Conservation (phyloP, 2,329 filamentous ascomycete genomes). For the Aureobasidium mangrovei region DNA sequence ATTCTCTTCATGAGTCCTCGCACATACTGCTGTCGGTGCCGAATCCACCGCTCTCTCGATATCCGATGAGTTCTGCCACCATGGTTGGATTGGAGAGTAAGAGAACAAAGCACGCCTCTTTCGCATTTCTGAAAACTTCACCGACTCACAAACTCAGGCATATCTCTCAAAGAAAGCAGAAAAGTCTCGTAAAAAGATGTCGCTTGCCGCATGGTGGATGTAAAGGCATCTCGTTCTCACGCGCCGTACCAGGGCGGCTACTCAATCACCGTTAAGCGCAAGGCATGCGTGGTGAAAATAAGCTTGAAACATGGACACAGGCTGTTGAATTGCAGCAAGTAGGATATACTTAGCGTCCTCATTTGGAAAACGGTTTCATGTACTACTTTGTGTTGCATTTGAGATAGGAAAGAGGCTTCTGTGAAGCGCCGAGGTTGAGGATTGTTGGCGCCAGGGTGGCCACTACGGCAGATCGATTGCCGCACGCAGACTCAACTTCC, state of each 20-base stretch:
- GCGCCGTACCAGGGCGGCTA: slow-evolving; percentile 8
- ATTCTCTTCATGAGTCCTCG: not conserved
- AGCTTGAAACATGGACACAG: not conserved
- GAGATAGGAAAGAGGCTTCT: not conserved
- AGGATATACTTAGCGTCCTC: not conserved
- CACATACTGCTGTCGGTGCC: not conserved
- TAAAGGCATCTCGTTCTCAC: not conserved
- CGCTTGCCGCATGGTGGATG: not conserved
- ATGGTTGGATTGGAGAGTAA: not conserved
- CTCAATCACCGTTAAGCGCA: not conserved
- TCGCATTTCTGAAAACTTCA: not conserved
- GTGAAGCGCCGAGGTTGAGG: not conserved
- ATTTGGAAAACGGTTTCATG: not conserved
- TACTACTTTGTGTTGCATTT: not conserved
- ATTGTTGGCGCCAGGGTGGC: slow-evolving; percentile 1
- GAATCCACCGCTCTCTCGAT: not conserved
- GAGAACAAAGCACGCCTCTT: not conserved
- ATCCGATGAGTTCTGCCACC: slow-evolving; percentile 5
- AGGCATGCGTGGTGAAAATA: not conserved
- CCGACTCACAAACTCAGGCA: not conserved
- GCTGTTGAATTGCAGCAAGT: not conserved
- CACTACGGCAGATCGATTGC: not conserved
- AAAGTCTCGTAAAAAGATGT: not conserved
- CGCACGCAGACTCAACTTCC: too few relatives aligned
- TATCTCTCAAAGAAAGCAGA: not conserved